Evolutionary conservation across 1,139 yeast species (phyloP), one percentile per base, ranked within the genome.

Genomic region (Nakaseomyces nivariensis): DNA sequence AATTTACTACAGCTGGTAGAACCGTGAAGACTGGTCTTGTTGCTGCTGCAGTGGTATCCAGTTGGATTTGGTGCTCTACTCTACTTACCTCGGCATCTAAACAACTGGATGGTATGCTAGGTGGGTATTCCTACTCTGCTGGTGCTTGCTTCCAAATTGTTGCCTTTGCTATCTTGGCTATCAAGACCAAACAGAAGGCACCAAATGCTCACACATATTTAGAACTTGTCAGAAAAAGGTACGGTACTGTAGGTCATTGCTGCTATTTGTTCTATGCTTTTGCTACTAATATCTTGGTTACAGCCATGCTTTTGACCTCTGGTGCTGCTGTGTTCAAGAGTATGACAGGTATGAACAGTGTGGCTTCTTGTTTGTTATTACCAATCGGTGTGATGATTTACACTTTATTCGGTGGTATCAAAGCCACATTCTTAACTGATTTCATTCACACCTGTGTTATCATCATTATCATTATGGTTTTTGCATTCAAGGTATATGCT

Each of bases 21-120:
- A 73, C 85, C 4, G 94, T 88, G 43, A 84, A 83, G 56, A 81
- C 89, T 0, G 92, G 90, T 45, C 71, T 88, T 56, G 84, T 87
- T 54, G 81, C 92, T 9, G 81, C 94, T 6, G 95, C 95, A 6
- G 95, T 88, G 38, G 95, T 87, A 7, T 81, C 89, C 25, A 82
- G 92, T 9, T 89, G 96, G 96, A 88, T 96, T 4, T 88, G 96
- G 96, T 89, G 92, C 44, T 92, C 95, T 1, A 86, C 95, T 1
- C 69, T 87, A 46, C 74, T 86, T 34, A 84, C 85, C 34, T 81
- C 89, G 1, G 79, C 90, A 1, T 70, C 90, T n/a, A 87, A 83
- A 65, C 86, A 85, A 24, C 75, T 76, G 51, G 80, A 85, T 57
- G 96, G 96, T 59, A 77, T 88, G 43, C 74, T 82, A 34, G 94